These are phyloP conservation scores for Claviceps pazoutovae DNA, from an alignment of 2,329 filamentous ascomycete species.

Conservation along the genomic window DNA sequence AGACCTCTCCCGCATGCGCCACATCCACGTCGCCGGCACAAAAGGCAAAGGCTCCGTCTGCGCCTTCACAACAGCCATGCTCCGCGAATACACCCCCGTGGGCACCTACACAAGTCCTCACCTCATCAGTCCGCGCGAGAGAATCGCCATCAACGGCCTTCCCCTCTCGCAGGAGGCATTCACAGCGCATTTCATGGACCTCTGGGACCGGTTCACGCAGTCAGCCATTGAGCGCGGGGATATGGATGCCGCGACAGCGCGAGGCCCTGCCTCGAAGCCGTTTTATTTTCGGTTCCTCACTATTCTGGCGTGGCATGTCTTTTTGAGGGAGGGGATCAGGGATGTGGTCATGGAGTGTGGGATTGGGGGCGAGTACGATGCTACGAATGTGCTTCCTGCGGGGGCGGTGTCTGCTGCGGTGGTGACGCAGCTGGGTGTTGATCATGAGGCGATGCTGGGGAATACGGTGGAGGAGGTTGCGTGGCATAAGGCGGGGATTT, in stretches of 20 bases:
- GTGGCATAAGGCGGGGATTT: constrained; percentile 86
- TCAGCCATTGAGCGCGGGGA: constrained; percentile 21
- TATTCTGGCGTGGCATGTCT: constrained; percentile 74
- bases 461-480: constrained; percentile 65
- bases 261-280: constrained; percentile 54
- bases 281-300: constrained; percentile 90
- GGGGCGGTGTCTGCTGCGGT: constrained; percentile 54
- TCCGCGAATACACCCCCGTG: constrained; percentile 39
- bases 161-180: constrained; percentile 58
- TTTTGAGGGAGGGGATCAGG: constrained; percentile 59
- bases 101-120: constrained; percentile 82
- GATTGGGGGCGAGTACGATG: constrained; percentile 86
- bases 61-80: constrained; percentile 67
- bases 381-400: constrained; percentile 64
- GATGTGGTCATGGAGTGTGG: constrained; percentile 83
- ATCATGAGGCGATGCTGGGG: constrained; percentile 72
- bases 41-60: constrained; percentile 90
- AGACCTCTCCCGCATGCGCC: constrained; percentile 30
- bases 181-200: constrained; percentile 65
- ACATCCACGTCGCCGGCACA: constrained; percentile 79
- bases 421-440: constrained; percentile 70
- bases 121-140: constrained; percentile 67
- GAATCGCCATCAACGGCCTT: constrained; percentile 64
- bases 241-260: constrained; percentile 25
- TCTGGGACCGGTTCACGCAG: constrained; percentile 53